These are phyloP conservation scores for Puccinia coronata DNA, from an alignment of 1,284 basidiomycete genomes.

Conservation along the genomic window DNA sequence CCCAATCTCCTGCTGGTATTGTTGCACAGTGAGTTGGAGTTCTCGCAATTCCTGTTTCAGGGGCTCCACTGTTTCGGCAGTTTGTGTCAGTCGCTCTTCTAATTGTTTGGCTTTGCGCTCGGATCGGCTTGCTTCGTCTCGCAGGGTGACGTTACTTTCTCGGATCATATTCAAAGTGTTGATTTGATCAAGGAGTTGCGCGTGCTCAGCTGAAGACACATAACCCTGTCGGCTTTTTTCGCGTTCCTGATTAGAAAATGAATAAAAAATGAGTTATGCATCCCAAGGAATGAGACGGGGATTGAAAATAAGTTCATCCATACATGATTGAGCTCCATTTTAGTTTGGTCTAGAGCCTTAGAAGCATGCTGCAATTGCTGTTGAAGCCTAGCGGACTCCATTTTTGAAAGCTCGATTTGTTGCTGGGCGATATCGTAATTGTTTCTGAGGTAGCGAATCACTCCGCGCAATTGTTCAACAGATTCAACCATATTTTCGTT, in stretches of 20 bases:
- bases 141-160: conserved; percentile 82
- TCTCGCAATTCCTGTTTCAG: conserved; percentile 71
- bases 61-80: conserved; percentile 72
- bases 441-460: conserved; percentile 78
- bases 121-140: conserved; percentile 70
- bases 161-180: conserved; percentile 81
- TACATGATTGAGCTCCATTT: conserved; percentile 59
- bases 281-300: conserved; percentile 17
- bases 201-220: conserved; percentile 75
- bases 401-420: conserved; percentile 79
- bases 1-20: conserved; percentile 69
- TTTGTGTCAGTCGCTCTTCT: conserved; percentile 59
- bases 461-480: conserved; percentile 71
- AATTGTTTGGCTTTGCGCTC: conserved; percentile 68
- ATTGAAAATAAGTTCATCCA: background rate
- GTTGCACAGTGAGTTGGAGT: conserved; percentile 73
- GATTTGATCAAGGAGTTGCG: conserved; percentile 81
- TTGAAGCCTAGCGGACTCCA: conserved; percentile 76
- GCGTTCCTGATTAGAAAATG: conserved; percentile 66
- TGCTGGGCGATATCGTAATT: conserved; percentile 89
- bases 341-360: conserved; percentile 70
- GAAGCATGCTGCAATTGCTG: conserved; percentile 73
- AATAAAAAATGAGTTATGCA: background rate
- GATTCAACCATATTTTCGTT: conserved; percentile 63
- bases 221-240: conserved; percentile 70